Conservation (phyloP, 352 stramenopile genomes). For the Halophytophthora batemanensis region DNA sequence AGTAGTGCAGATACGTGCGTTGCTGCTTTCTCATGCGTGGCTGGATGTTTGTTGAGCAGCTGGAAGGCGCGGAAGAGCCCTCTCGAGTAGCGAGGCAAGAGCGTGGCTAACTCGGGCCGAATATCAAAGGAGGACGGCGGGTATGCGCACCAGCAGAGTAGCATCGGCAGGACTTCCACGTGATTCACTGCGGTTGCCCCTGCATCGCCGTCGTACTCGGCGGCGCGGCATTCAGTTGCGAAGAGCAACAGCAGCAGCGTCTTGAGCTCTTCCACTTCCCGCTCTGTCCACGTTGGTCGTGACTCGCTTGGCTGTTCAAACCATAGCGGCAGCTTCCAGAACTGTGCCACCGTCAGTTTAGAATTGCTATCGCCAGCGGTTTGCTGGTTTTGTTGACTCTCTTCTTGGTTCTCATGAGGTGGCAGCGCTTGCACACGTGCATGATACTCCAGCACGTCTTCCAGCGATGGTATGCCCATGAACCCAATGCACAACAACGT, state of each 20-base stretch:
- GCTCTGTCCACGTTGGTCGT: not conserved
- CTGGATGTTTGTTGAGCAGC: constrained; percentile 13
- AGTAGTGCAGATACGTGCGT: constrained; percentile 20
- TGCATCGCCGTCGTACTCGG: not conserved
- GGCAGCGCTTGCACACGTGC: constrained; percentile 4
- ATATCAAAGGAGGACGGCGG: constrained; percentile 26
- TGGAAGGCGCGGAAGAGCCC: constrained; percentile 38
- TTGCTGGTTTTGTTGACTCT: not conserved
- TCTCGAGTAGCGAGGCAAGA: constrained; percentile 36
- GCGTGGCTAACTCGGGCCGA: constrained; percentile 26
- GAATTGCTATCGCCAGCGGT: constrained; percentile 1
- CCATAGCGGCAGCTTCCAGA: constrained; percentile 39
- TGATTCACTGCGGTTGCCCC: not conserved
- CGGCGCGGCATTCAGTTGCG: not conserved
- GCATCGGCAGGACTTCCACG: constrained; percentile 28
- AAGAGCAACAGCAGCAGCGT: constrained; percentile 42
- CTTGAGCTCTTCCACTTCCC: constrained; percentile 15
- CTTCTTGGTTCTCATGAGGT: constrained; percentile 6
- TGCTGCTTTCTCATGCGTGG: not conserved
- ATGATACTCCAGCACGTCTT: constrained; percentile 23
- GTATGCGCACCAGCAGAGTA: constrained; percentile 36
- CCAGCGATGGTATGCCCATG: constrained; percentile 21
- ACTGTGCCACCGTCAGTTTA: constrained; percentile 18
- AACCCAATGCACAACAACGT: constrained; percentile 40
- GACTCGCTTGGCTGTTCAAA: constrained; percentile 21